Percentiles rank a stretch among this genome's conserved stretches.
These are phyloP conservation scores for Magnaporthiopsis poae DNA, from an alignment of 2,329 filamentous ascomycete genomes.

Conservation along the genomic window DNA sequence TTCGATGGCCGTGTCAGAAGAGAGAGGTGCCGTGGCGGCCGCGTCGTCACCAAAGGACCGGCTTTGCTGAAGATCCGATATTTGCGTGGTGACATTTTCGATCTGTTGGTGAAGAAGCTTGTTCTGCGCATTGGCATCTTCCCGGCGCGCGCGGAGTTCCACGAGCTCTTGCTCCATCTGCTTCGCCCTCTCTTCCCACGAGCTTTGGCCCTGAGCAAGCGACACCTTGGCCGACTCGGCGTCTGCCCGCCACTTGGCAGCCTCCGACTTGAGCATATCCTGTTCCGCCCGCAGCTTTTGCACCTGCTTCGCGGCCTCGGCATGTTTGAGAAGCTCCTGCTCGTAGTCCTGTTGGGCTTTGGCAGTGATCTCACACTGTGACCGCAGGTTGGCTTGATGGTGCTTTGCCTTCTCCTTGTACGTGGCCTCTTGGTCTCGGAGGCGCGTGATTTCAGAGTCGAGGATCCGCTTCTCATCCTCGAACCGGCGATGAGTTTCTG, in stretches of 20 bases:
- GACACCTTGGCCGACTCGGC: slow-evolving; percentile 76
- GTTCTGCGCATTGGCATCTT: slow-evolving; percentile 83
- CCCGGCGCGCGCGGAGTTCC: slow-evolving; percentile 67
- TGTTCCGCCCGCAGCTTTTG: slow-evolving; percentile 70
- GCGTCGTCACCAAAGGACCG: slow-evolving; percentile 43
- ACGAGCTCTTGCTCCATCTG: slow-evolving; percentile 74
- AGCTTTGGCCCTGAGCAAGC: slow-evolving; percentile 70
- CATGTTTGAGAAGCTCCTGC: slow-evolving; percentile 85
- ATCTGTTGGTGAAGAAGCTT: slow-evolving; percentile 81
- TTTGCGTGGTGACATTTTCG: slow-evolving; percentile 71
- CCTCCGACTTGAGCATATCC: slow-evolving; percentile 71
- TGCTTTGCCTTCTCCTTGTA: slow-evolving; percentile 71
- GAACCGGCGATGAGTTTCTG: slow-evolving; percentile 58
- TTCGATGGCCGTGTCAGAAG: slow-evolving; percentile 53
- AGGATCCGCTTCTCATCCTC: slow-evolving; percentile 75
- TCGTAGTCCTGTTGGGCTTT: slow-evolving; percentile 94
- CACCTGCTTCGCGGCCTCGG: slow-evolving; percentile 79
- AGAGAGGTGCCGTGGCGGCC: slow-evolving; percentile 42
- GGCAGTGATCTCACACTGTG: slow-evolving; percentile 85
- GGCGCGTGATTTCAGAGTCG: slow-evolving; percentile 66
- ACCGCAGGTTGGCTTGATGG: slow-evolving; percentile 83
- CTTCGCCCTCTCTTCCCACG: slow-evolving; percentile 74
- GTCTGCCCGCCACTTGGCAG: slow-evolving; percentile 65
- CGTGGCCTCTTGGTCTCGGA: slow-evolving; percentile 76
- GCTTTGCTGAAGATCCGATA: slow-evolving; percentile 67